phyloP scores from a whole-genome alignment of 805 yeast species.

The Candida nonsorbophila region DNA sequence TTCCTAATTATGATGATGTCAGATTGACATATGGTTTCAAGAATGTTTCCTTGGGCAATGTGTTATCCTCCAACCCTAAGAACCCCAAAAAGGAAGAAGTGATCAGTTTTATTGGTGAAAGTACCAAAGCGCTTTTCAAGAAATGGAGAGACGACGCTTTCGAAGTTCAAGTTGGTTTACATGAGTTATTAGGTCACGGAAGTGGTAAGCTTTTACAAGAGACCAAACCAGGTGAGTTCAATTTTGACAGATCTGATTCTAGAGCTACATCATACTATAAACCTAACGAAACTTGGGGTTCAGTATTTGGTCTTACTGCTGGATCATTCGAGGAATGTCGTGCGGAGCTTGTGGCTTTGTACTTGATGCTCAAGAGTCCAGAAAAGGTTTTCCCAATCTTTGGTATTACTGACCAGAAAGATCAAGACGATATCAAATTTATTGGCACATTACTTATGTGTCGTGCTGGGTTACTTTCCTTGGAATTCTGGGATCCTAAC shows the following conservation, averaged over 20 bases:
- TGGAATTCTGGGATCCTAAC: conserved; percentile 84
- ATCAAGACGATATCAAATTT: conserved; percentile 59
- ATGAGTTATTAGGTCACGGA: conserved; percentile 88
- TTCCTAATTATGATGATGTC: conserved; percentile 89
- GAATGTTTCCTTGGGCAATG: conserved; percentile 85
- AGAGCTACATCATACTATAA: conserved; percentile 68
- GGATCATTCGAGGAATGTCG: conserved; percentile 92
- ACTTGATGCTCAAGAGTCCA: conserved; percentile 60
- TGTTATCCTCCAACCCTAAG: conserved; percentile 60
- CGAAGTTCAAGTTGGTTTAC: conserved; percentile 92
- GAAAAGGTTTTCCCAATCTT: conserved; percentile 63
- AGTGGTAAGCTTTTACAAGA: conserved; percentile 72
- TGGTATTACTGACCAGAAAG: conserved; percentile 53
- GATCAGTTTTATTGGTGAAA: conserved; percentile 56
- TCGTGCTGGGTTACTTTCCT: conserved; percentile 77
- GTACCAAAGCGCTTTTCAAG: conserved; percentile 53
- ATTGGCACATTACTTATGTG: conserved; percentile 79
- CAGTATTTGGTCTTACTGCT: conserved; percentile 73
- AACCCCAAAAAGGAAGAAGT: conserved; percentile 64
- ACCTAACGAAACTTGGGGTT: conserved; percentile 87
- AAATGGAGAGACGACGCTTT: conserved; percentile 77
- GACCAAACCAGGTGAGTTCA: conserved; percentile 55
- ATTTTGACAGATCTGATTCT: conserved; percentile 53
- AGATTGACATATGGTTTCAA: conserved; percentile 81
- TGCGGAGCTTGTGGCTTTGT: conserved; percentile 87